Evolutionary conservation across 1,139 yeast genomes (phyloP).

Genomic region (Candida sp.): DNA sequence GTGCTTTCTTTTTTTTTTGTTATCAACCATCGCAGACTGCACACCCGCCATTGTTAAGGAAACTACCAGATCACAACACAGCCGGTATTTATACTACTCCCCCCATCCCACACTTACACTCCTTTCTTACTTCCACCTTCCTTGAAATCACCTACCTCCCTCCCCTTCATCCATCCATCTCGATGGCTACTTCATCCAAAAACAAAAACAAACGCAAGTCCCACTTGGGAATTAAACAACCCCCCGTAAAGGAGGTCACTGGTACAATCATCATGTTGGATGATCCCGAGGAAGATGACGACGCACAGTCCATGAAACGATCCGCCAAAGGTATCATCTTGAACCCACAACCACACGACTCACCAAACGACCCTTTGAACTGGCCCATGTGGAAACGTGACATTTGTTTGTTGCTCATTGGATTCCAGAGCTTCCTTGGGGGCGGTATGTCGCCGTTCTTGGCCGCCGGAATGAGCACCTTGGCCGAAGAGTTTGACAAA

Average conservation of each 20-base stretch:
- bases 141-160: not conserved
- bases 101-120: not conserved
- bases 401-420: slow-evolving; percentile 54
- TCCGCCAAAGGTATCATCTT: slow-evolving; percentile 59
- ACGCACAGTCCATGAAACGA: slow-evolving; percentile 35
- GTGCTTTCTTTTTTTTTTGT: not conserved
- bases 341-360: slow-evolving; percentile 77
- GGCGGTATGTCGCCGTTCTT: slow-evolving; percentile 69
- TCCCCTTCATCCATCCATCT: not conserved
- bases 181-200: not conserved
- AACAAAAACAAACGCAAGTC: not conserved
- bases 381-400: slow-evolving; percentile 71
- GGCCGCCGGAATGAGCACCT: slow-evolving; percentile 56
- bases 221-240: slow-evolving; percentile 45
- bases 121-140: not conserved
- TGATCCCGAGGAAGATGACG: slow-evolving; percentile 19
- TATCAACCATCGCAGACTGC: not conserved
- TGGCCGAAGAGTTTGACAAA: slow-evolving; percentile 47
- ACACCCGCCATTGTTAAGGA: not conserved
- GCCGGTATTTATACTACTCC: not conserved
- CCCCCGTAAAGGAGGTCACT: slow-evolving; percentile 43
- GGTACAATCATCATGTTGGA: slow-evolving; percentile 50
- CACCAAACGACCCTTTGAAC: slow-evolving; percentile 78
- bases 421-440: slow-evolving; percentile 62
- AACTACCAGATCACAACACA: not conserved